phyloP scores from a whole-genome alignment of 306 rosid species.

The Senna tora region DNA sequence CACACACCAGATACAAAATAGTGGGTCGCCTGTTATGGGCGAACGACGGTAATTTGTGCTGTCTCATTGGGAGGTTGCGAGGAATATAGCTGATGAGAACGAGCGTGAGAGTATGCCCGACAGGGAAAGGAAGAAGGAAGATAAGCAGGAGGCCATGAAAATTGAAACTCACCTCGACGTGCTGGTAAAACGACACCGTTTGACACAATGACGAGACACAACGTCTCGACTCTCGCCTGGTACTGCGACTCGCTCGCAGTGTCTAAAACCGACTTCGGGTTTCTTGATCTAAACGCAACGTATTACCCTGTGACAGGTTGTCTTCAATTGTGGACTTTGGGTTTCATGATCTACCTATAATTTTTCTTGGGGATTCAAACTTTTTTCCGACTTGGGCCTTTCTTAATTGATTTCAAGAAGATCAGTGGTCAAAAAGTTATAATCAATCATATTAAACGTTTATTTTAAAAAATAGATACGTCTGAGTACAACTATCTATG shows the following conservation, averaged over 20 bases:
- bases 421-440: too few species aligned
- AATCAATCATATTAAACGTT: too few species aligned
- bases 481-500: too few species aligned
- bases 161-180: background rate
- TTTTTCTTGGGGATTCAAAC: too few species aligned
- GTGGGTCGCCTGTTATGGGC: slow-evolving; percentile 50
- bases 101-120: background rate
- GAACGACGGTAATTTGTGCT: slow-evolving; percentile 46
- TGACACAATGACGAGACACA: background rate
- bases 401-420: too few species aligned
- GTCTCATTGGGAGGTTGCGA: slow-evolving; percentile 54
- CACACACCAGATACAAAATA: slow-evolving; percentile 69
- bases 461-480: too few species aligned
- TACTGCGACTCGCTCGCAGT: background rate
- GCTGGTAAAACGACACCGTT: slow-evolving; percentile 36
- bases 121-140: background rate
- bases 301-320: background rate
- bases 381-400: too few species aligned
- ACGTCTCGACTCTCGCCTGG: background rate
- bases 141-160: slow-evolving; percentile 17
- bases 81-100: slow-evolving; percentile 1
- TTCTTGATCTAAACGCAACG: background rate
- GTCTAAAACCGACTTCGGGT: slow-evolving; percentile 15
- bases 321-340: too few species aligned
- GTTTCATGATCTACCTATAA: too few species aligned